Conservation (phyloP, 2,329 filamentous ascomycete genomes). For the Trichoderma simmonsii region DNA sequence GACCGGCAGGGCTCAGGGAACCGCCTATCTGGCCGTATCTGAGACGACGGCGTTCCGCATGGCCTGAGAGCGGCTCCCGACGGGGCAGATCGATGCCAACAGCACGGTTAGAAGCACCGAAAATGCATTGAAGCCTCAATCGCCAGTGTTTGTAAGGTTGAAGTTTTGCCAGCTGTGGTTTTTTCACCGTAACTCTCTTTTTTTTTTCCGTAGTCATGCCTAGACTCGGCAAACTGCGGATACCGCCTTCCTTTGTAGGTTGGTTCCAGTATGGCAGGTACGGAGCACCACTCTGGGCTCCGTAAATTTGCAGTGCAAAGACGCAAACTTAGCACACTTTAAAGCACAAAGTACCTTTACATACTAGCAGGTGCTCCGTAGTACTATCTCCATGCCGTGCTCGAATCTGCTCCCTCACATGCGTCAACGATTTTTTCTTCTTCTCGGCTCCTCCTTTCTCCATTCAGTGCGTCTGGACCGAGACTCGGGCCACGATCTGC, state of each 20-base stretch:
- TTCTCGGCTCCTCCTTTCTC: conserved; percentile 9
- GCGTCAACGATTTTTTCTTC: conserved; percentile 8
- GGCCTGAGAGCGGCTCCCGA: not conserved
- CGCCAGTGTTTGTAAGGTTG: conserved; percentile 15
- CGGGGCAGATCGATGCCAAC: not conserved
- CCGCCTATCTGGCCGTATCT: not conserved
- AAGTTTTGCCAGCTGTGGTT: conserved; percentile 4
- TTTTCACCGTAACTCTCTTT: conserved; percentile 11
- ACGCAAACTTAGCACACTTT: not conserved
- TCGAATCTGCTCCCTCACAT: conserved; percentile 13
- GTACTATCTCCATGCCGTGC: not conserved
- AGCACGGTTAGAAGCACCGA: not conserved
- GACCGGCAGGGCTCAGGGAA: not conserved
- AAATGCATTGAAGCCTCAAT: not conserved
- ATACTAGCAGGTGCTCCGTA: not conserved
- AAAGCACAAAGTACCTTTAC: not conserved
- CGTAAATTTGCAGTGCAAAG: not conserved
- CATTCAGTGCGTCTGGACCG: conserved; percentile 9
- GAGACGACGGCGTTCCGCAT: conserved; percentile 1
- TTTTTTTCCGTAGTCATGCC: conserved; percentile 11
- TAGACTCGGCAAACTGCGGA: conserved; percentile 5
- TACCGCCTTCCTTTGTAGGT: conserved; percentile 11
- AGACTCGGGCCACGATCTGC: conserved; percentile 2
- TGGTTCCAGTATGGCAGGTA: not conserved
- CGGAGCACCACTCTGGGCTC: conserved; percentile 6